Evolutionary conservation across 345 rosid genomes (phyloP), one percentile per base, ranked within the genome.

Genomic region (Nephelium lappaceum): DNA sequence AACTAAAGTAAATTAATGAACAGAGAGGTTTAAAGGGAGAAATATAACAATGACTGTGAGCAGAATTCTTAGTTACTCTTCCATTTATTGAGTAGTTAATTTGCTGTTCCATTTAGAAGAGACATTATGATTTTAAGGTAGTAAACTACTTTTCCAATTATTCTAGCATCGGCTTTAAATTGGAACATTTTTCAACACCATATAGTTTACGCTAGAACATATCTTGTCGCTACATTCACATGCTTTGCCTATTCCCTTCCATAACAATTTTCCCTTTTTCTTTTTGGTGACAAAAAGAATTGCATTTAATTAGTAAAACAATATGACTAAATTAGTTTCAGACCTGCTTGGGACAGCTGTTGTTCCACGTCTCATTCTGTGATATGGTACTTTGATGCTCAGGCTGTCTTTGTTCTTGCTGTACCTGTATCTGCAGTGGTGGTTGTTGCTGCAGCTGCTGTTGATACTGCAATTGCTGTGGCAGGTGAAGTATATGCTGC

Each of bases 381-480:
- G 77, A 78, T 73, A 72, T 21, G 71, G 81, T 31, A 15, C 11
- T 82, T 77, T 73, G 73, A 63, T 77, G 83, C 74, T 82, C 85
- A 19, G 77, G 68, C 62, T 23, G 60, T 74, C 72, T 51, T 57
- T 75, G 72, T 21, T 76, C 66, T 23, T 41, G 72, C 25, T 73
- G 68, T 8, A 42, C 79, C 9, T 8, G 81, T 51, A 71, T 80
- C 79, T 87, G 88, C 36, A 75, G 87, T 27, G 64, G 81, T 21
- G 47, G 80, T 21, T 67, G 61, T 14, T 62, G 81, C 61, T 85
- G 72, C 51, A 79, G 87, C 64, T 86, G 89, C 76, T 81, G 90
- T 51, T 63, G 75, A 72, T 74, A 76, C 24, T 24, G 80, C 45
- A 77, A 73, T 53, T 77, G 81, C 69, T 85, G 89, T 42, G 78